A percentile compares a stretch with the other conserved stretches of the same genome.
phyloP scores from a whole-genome alignment of 2,329 filamentous ascomycete species.

The Botryotinia calthae region DNA sequence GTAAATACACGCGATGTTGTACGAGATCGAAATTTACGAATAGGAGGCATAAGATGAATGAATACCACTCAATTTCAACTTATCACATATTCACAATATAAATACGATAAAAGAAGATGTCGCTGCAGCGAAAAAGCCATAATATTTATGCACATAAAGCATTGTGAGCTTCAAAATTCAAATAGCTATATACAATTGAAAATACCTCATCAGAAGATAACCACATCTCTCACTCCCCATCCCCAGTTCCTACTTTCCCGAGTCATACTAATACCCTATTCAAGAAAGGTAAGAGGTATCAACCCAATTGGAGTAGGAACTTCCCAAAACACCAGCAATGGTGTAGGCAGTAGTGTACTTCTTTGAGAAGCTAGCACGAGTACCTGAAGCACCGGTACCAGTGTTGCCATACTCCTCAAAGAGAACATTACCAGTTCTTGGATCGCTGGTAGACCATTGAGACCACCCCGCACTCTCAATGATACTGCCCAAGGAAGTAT shows the following conservation, averaged over 20 bases:
- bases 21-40: background rate
- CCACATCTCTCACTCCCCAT: background rate
- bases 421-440: slow-evolving; percentile 47
- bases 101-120: background rate
- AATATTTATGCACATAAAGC: background rate
- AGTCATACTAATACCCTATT: background rate
- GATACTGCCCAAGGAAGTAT: slow-evolving; percentile 47
- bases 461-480: slow-evolving; percentile 53
- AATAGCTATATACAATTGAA: slow-evolving; percentile 8
- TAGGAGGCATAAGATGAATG: background rate
- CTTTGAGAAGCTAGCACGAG: slow-evolving; percentile 48
- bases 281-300: slow-evolving; percentile 44
- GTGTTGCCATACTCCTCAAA: slow-evolving; percentile 55
- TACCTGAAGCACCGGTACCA: slow-evolving; percentile 49
- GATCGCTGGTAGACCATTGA: slow-evolving; percentile 45
- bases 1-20: background rate
- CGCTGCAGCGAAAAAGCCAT: background rate
- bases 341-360: slow-evolving; percentile 42
- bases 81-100: background rate
- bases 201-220: background rate
- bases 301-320: slow-evolving; percentile 44
- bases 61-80: background rate
- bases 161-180: background rate
- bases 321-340: slow-evolving; percentile 48
- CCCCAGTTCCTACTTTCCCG: background rate